Evolutionary conservation across 2,329 filamentous ascomycete species (phyloP), one percentile per base, ranked within the genome.

Genomic region (Aureobasidium lini): DNA sequence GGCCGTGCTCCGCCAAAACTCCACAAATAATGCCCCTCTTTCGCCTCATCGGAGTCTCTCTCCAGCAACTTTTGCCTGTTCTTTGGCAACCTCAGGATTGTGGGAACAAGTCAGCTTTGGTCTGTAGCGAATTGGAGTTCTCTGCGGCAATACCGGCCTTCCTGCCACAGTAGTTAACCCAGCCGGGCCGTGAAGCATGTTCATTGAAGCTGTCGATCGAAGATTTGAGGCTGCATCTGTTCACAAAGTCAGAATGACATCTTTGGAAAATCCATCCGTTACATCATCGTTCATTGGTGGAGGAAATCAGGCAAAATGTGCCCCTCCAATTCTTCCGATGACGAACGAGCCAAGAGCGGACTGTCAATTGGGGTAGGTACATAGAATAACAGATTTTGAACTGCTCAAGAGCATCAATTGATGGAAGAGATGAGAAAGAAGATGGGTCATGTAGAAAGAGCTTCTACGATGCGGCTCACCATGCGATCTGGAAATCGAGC

Each of bases 231-330:
- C 18, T 16, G 48, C 36, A 40, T 40, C 50, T 42, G 15, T 32
- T 48, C 29, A 18, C 23, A 48, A 48, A 48, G 46, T 36, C 46
- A 23, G 37, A 32, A 50, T 50, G 47, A 39, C 50, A 54, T 43
- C 16, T 54, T 18, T 36, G 6, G 18, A 11, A 11, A 28, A 13
- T 13, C 36, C 48, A 18, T 31, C n/a, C 16, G 37, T 56, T 56
- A 56, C 52, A 46, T 56, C 52, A 56, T 56, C 52, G 18, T 23
- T 46, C n/a, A 56, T 56, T 56, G 52, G 52, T 46, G 39, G 52
- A 56, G 29, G 34, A 13, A 46, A 44, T 56, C 37, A 46, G 52
- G 52, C 52, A 46, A 54, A 56, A 56, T 44, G 11, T 56, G 52
- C 52, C 40, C 52, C 40, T 56, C 40, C 16, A n/a, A 44, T 56